Conservation (phyloP, 192 early-diverging fungal species). For the Backusella sp. region DNA sequence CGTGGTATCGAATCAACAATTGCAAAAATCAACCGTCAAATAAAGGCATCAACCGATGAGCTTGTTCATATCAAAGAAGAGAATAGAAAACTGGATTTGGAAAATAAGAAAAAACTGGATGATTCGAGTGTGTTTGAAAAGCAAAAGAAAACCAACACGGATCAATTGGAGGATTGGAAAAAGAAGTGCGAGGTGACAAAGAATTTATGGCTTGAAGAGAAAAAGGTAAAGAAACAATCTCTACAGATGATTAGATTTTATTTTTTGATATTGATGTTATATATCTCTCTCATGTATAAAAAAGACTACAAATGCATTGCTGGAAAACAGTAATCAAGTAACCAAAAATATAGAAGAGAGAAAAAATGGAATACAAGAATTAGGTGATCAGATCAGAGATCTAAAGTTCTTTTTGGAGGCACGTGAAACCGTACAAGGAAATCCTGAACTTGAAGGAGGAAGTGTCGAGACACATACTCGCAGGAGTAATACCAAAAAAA, state of each 20-base stretch:
- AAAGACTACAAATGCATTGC: conserved; percentile 34
- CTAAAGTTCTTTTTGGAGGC: conserved; percentile 88
- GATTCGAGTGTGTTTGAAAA: conserved; percentile 29
- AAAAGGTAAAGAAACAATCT: conserved; percentile 45
- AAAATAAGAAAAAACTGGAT: neutral
- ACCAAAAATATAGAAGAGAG: conserved; percentile 53
- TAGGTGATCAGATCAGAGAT: conserved; percentile 88
- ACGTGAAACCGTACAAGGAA: conserved; percentile 43
- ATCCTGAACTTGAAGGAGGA: conserved; percentile 21
- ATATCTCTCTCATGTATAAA: neutral
- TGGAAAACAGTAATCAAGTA: conserved; percentile 63
- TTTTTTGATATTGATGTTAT: neutral
- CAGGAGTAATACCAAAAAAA: neutral
- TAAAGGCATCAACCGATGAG: conserved; percentile 14
- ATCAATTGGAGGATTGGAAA: conserved; percentile 57
- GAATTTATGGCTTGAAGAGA: conserved; percentile 69
- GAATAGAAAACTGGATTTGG: neutral
- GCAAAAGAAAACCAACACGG: conserved; percentile 47
- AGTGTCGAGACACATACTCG: conserved; percentile 13
- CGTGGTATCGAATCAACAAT: conserved; percentile 52
- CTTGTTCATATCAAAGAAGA: neutral
- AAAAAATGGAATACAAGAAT: conserved; percentile 60
- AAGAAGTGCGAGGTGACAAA: conserved; percentile 53
- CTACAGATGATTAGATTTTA: neutral
- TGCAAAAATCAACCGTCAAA: conserved; percentile 34